Base-by-base conservation (phyloP, 2,329 filamentous ascomycete species). In the Chrysoporthe deuterocubensis region DNA sequence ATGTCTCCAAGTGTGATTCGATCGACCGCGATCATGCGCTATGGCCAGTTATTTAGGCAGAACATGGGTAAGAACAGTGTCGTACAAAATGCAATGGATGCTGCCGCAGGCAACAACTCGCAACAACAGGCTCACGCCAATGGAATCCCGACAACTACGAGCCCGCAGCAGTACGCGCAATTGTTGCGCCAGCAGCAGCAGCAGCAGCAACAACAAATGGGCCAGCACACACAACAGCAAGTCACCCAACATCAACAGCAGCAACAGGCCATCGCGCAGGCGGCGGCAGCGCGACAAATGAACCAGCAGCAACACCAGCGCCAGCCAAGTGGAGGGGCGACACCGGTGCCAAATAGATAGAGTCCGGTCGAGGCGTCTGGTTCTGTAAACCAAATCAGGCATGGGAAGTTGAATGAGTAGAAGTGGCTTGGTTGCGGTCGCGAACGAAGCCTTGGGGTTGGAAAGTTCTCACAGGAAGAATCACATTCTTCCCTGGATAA, bases 141-240 rank as follows among this genome's bases (percentile, higher is more conserved):
- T 62, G 81, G 83, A 21, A 80, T 85, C 61, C 77, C 81, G 1
- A 79, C 80, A 21, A 83, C 83, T 0, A 80, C 81, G 1, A 86
- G 84, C 67, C 86, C 86, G 40, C 85, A 88, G 52, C 86, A 89
- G 70, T 88, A 89, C 72, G 86, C 86, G 1, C 85, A 87, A 66
- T 78, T 88, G 44, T 81, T 89, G 9, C 78, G 86, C 57, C 85
- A 86, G 50, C 86, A 88, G 71, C 86, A 88, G 70, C 84, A 87
- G 69, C 80, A 81, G 40, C 83, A 82, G 67, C 74, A 75, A 50
- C 82, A 82, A 68, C 74, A 75, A 40, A 37, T 46, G 54, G 42
- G 63, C 11, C 63, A 65, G 56, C 54, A 54, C 37, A 43, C 54
- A 18, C 63, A 32, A 54, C 50, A 58, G 43, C 59, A 54, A 44